Evolutionary conservation across 371 early-diverging fungal species (phyloP).

Genomic region (Lichtheimia ramosa): DNA sequence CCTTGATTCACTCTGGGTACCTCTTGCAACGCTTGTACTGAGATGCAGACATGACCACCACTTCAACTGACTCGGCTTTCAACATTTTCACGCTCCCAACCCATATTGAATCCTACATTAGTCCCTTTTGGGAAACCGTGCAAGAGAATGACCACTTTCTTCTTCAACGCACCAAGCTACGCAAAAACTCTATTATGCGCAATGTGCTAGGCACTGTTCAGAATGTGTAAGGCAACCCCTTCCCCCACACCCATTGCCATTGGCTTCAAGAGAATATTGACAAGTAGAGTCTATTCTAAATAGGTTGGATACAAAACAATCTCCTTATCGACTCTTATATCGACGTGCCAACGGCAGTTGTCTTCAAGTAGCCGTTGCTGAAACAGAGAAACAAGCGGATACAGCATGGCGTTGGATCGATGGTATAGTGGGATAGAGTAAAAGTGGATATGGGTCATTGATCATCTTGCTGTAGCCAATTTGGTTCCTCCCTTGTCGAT

Average conservation of each 20-base stretch:
- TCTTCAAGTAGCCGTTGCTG: constrained; percentile 71
- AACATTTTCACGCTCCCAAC: constrained; percentile 9
- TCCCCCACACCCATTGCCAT: background rate
- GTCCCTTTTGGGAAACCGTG: constrained; percentile 64
- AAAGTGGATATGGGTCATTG: no score
- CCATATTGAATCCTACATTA: constrained; percentile 11
- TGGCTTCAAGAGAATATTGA: background rate
- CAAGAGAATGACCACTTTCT: constrained; percentile 63
- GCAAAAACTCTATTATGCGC: constrained; percentile 58
- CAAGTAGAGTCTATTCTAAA: background rate
- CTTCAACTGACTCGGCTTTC: constrained; percentile 6
- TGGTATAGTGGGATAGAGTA: constrained; percentile 40
- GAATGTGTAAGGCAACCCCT: constrained; percentile 60
- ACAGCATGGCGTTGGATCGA: constrained; percentile 90
- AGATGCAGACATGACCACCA: constrained; percentile 1
- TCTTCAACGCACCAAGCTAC: constrained; percentile 69
- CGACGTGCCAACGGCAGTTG: constrained; percentile 54
- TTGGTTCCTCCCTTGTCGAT: constrained; percentile 45
- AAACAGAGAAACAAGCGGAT: constrained; percentile 79
- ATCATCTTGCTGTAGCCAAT: background rate
- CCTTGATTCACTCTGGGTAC: no score
- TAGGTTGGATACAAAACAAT: constrained; percentile 90
- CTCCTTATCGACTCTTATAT: constrained; percentile 88
- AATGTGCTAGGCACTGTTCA: constrained; percentile 80
- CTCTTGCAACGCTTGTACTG: no score